phyloP scores from a whole-genome alignment of 495 filamentous ascomycete species.

The Tuber melanosporum region DNA sequence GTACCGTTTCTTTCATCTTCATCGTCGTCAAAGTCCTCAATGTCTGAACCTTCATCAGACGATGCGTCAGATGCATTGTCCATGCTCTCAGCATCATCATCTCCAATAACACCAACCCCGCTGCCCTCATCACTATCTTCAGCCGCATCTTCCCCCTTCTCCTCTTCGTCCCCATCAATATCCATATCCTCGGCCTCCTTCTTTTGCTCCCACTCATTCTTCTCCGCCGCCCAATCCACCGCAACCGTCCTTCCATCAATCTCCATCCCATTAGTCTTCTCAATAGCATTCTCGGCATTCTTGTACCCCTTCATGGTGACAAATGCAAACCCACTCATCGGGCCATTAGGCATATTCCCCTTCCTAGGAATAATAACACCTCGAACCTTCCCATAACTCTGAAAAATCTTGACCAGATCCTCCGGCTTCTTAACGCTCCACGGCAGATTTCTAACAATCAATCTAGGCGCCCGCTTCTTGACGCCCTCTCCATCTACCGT shows the following conservation, averaged over 20 bases:
- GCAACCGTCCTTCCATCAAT: slow-evolving; percentile 80
- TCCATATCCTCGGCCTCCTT: slow-evolving; percentile 38
- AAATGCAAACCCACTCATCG: slow-evolving; percentile 76
- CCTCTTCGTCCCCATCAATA: slow-evolving; percentile 41
- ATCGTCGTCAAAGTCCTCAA: slow-evolving; percentile 20
- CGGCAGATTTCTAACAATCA: slow-evolving; percentile 92
- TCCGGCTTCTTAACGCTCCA: slow-evolving; percentile 89
- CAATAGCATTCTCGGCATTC: slow-evolving; percentile 85
- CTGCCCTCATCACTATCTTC: slow-evolving; percentile 45
- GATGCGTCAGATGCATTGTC: slow-evolving; percentile 35
- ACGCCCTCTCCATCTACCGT: slow-evolving; percentile 48
- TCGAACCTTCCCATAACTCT: slow-evolving; percentile 83
- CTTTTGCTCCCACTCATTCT: slow-evolving; percentile 66
- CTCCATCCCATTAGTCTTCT: slow-evolving; percentile 76
- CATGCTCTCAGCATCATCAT: slow-evolving; percentile 43
- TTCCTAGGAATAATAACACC: slow-evolving; percentile 70
- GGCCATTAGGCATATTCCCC: slow-evolving; percentile 54
- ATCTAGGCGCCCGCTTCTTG: slow-evolving; percentile 55
- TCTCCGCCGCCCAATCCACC: slow-evolving; percentile 95
- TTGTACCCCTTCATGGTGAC: slow-evolving; percentile 78
- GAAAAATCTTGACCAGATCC: slow-evolving; percentile 68
- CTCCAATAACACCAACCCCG: slow-evolving; percentile 41
- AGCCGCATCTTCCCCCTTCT: slow-evolving; percentile 43
- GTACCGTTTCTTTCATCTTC: slow-evolving; percentile 23
- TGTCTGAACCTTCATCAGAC: slow-evolving; percentile 40